Conservation (phyloP, 495 filamentous ascomycete species). For the Penicillium alfredii region DNA sequence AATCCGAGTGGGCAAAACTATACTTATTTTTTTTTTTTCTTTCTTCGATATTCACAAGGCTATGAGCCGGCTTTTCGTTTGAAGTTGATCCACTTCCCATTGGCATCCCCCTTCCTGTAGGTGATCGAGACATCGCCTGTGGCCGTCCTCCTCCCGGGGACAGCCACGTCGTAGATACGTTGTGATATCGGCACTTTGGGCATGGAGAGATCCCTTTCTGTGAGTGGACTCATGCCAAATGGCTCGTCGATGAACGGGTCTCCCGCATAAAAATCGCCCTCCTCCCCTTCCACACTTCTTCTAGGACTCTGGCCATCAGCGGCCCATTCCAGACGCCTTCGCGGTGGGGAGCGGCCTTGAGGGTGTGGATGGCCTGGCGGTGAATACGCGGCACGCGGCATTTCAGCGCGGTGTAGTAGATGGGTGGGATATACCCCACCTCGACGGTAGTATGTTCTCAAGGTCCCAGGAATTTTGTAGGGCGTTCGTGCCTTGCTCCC, state of each 20-base stretch:
- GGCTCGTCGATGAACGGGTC: conserved; percentile 5
- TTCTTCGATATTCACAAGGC: too few species aligned
- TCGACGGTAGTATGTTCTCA: conserved; percentile 42
- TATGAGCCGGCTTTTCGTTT: neutral
- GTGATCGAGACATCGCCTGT: conserved; percentile 8
- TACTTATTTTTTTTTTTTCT: too few species aligned
- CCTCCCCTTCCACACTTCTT: conserved; percentile 15
- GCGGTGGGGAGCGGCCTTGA: conserved; percentile 35
- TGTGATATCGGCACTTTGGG: conserved; percentile 4
- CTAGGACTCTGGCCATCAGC: conserved; percentile 12
- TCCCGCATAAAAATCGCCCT: conserved; percentile 14
- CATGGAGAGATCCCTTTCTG: conserved; percentile 1
- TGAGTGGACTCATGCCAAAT: neutral
- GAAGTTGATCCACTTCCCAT: conserved; percentile 1
- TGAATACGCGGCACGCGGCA: conserved; percentile 48
- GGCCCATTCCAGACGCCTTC: conserved; percentile 48
- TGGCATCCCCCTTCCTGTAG: conserved; percentile 5
- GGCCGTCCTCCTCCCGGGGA: too few species aligned
- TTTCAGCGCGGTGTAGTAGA: conserved; percentile 51
- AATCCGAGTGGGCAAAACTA: conserved; percentile 1
- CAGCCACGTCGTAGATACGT: too few species aligned
- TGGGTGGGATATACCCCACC: conserved; percentile 44
- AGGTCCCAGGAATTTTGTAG: too few species aligned
- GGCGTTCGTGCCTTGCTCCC: too few species aligned
- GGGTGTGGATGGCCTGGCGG: conserved; percentile 35